A percentile compares a stretch with the other conserved stretches of the same genome.
phyloP scores from a whole-genome alignment of 208 protist species.

The Phytomonas francai region DNA sequence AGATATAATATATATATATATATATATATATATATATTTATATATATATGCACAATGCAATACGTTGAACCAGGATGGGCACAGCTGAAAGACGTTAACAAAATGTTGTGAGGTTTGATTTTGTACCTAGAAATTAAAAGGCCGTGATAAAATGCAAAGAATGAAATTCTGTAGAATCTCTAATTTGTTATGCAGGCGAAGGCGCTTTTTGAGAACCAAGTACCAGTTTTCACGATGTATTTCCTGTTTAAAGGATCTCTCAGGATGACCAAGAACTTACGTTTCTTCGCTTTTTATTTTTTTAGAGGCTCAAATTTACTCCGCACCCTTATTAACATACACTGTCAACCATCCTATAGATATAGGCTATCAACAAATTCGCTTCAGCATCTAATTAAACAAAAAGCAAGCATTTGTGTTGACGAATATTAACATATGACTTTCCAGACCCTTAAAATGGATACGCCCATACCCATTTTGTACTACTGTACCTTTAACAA shows the following conservation, averaged over 20 bases:
- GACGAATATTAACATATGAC: background rate
- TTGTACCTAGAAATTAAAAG: background rate
- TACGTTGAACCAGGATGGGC: background rate
- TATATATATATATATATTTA: background rate
- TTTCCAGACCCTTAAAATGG: background rate
- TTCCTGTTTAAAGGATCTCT: background rate
- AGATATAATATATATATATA: background rate
- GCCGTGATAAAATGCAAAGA: background rate
- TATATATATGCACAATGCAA: background rate
- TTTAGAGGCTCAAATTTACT: background rate
- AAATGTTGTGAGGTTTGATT: background rate
- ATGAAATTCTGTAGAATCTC: background rate
- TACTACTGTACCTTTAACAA: background rate
- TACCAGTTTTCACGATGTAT: background rate
- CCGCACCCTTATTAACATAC: background rate
- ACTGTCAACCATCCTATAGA: background rate
- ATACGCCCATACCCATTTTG: background rate
- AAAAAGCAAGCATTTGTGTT: background rate
- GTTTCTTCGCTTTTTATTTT: background rate
- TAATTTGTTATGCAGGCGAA: background rate
- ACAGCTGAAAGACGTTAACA: background rate
- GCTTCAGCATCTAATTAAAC: background rate
- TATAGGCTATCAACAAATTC: background rate
- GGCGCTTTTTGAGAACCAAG: background rate
- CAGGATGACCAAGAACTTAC: background rate